Base-by-base conservation (phyloP, 2,329 filamentous ascomycete genomes). In the Xylariales sp. region DNA sequence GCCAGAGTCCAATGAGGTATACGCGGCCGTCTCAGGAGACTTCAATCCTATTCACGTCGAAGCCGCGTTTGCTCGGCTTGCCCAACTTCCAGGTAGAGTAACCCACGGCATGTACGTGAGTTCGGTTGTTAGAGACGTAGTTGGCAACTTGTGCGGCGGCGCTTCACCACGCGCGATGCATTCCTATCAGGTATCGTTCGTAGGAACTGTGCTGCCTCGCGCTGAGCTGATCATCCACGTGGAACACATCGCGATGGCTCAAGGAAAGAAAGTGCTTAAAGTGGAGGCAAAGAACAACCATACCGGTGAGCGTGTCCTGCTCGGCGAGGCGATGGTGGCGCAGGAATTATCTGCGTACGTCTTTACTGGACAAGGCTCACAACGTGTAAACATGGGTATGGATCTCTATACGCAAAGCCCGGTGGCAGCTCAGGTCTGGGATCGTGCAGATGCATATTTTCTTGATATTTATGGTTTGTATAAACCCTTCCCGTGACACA, bases 371-470 rank as follows among this genome's bases (percentile, higher is more conserved):
- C 93, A 98, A 65, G 93, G 93, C 52, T 96, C 90, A 35, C 93
- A 98, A 65, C 91, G 97, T 65, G 91, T 97, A 63, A 93, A 93
- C 44, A 98, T 98, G 93, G 93, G 93, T 66, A 98, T 98, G 93
- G 93, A 97, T 57, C 76, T 98, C 33, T 98, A 98, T 62, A 84
- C 76, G 54, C 95, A 83, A 73, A 97, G 91, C 60, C 72, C 83
- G 24, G 91, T 97, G 14, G 93, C 93, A 44, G 89, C 88, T 69
- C 90, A 95, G 54, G 91, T 98, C 36, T 98, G 93, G 93, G 91
- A 96, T 61, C 82, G 89, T 43, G 93, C 93, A 35, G 93, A 98
- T 67, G 93, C 88, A 66, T 95, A 98, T 62, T 90, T 98, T 62
- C 82, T 96, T 69, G 91, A 97, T 67, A 97, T 95, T 61, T 98